phyloP scores from a whole-genome alignment of 768 basidiomycete genomes.

The Daedaleopsis sinensis region DNA sequence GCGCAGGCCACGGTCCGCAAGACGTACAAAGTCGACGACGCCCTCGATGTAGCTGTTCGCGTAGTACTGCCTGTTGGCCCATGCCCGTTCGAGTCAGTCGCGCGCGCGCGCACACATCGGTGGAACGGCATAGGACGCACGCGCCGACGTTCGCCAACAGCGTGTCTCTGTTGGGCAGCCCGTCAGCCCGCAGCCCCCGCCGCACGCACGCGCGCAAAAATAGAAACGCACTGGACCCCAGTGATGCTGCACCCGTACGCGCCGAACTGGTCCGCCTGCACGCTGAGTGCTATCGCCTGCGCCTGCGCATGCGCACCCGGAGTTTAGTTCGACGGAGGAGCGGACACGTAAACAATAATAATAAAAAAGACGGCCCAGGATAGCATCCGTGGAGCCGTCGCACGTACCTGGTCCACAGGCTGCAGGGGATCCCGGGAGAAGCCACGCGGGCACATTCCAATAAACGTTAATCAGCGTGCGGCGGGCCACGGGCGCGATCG shows the following conservation, averaged over 20 bases:
- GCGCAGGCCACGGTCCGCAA: background rate
- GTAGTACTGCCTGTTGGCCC: slow-evolving; percentile 23
- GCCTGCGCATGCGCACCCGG: slow-evolving; percentile 3
- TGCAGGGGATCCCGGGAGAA: slow-evolving; percentile 1
- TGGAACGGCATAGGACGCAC: slow-evolving; percentile 12
- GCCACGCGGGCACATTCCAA: background rate
- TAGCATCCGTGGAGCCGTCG: no score
- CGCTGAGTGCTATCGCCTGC: slow-evolving; percentile 27
- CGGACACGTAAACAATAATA: background rate
- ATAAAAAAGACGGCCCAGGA: no score
- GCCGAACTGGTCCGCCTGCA: slow-evolving; percentile 23
- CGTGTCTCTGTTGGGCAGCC: slow-evolving; percentile 19
- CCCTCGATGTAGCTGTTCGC: slow-evolving; percentile 29
- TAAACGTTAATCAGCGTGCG: background rate
- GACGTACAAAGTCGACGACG: slow-evolving; percentile 28
- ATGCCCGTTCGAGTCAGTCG: background rate
- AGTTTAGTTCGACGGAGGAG: background rate
- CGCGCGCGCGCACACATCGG: background rate
- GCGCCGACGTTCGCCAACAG: slow-evolving; percentile 25
- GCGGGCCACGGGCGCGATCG: slow-evolving; percentile 8
- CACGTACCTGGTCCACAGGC: slow-evolving; percentile 22
- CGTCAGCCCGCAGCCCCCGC: background rate
- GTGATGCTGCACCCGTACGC: slow-evolving; percentile 27
- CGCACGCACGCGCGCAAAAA: background rate
- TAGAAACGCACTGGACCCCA: slow-evolving; percentile 22